A percentile compares a stretch with the other conserved stretches of the same genome.
These are phyloP conservation scores for Lactarius psammicola DNA, from an alignment of 768 basidiomycete species.

Conservation along the genomic window DNA sequence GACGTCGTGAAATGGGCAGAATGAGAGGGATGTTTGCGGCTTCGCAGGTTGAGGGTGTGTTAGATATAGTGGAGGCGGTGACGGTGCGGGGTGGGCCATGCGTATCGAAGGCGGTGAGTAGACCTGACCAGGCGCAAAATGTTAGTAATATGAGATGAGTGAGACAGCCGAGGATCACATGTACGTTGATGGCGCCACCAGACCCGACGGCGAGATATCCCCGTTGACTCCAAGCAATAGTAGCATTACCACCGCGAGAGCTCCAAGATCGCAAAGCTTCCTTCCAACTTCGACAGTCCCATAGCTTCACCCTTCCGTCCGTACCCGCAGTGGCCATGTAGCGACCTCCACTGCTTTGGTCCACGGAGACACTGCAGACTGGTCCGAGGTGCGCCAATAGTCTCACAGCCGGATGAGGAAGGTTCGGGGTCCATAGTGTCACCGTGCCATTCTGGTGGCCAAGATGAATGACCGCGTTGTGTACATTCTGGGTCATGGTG, in stretches of 20 bases:
- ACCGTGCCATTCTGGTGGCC: conserved; percentile 95
- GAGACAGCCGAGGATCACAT: conserved; percentile 29
- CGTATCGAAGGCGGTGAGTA: conserved; percentile 71
- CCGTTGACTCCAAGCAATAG: conserved; percentile 81
- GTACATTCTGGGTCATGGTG: conserved; percentile 86
- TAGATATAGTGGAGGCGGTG: conserved; percentile 79
- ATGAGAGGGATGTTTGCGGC: conserved; percentile 73
- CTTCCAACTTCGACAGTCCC: conserved; percentile 98
- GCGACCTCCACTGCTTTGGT: conserved; percentile 79
- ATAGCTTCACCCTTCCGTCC: conserved; percentile 89
- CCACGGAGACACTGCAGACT: conserved; percentile 74
- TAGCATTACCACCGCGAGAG: conserved; percentile 63
- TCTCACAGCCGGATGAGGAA: conserved; percentile 88
- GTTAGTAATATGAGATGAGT: background rate
- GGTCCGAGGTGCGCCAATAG: conserved; percentile 90
- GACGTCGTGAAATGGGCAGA: conserved; percentile 86
- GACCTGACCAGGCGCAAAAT: conserved; percentile 47
- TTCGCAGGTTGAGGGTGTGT: conserved; percentile 82
- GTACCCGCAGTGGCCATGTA: conserved; percentile 90
- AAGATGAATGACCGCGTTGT: conserved; percentile 91
- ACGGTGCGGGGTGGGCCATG: conserved; percentile 45
- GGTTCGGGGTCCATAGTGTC: conserved; percentile 96
- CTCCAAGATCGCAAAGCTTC: conserved; percentile 79
- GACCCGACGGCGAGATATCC: conserved; percentile 80
- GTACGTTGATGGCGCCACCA: conserved; percentile 81